Percentiles rank a stretch among this genome's conserved stretches.
Conservation (phyloP, 345 rosid genomes). For the Eucalyptus polybractea region DNA sequence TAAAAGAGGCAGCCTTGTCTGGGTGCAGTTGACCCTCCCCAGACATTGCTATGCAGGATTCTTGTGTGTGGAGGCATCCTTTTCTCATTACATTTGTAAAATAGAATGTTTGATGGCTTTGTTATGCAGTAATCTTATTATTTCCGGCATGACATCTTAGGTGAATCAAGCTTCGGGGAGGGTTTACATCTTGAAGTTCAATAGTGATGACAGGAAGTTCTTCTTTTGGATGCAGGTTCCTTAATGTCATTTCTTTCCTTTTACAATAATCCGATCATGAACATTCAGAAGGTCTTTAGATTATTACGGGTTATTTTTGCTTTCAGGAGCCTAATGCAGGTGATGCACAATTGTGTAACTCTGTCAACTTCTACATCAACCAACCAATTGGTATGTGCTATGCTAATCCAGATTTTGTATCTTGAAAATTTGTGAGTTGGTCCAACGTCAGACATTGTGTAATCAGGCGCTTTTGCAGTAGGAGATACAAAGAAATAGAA, state of each 20-base stretch:
- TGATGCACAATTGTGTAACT: constrained; percentile 52
- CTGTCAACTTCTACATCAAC: constrained; percentile 62
- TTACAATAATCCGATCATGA: background rate
- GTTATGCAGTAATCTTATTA: background rate
- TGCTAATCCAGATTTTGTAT: background rate
- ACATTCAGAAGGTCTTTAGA: background rate
- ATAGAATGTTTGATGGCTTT: background rate
- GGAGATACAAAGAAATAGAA: background rate
- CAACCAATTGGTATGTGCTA: constrained; percentile 54
- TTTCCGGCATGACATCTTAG: constrained; percentile 15
- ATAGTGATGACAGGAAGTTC: constrained; percentile 71
- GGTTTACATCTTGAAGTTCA: constrained; percentile 85
- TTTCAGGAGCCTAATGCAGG: constrained; percentile 70
- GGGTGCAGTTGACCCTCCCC: background rate
- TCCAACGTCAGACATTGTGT: background rate
- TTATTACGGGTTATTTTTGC: background rate
- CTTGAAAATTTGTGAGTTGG: background rate
- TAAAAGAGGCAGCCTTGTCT: background rate
- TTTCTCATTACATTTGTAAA: background rate
- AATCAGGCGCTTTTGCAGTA: background rate
- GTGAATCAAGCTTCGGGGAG: constrained; percentile 77
- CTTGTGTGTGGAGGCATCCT: background rate
- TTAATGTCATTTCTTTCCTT: background rate
- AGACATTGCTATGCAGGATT: background rate
- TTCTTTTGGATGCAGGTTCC: constrained; percentile 88